Evolutionary conservation across 75 land plant genomes (phyloP).

Genomic region (Azolla pinnata): DNA sequence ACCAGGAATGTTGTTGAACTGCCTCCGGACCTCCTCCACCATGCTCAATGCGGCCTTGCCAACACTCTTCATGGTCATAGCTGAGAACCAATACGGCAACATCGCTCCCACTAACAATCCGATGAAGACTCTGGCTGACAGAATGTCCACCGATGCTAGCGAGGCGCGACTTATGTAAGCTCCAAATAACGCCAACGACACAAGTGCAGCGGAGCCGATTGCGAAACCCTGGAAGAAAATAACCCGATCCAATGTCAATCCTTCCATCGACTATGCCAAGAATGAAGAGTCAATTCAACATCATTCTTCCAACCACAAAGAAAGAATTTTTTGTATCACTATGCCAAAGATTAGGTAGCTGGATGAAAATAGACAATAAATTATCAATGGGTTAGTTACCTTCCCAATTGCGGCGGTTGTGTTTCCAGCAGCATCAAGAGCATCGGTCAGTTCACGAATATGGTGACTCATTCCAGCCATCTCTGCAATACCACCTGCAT

Average conservation of each 20-base stretch:
- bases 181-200: slow-evolving; percentile 62
- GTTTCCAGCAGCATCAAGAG: slow-evolving; percentile 26
- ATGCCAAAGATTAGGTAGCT: neutral
- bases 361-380: neutral
- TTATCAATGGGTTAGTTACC: neutral
- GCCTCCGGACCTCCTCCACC: slow-evolving; percentile 76
- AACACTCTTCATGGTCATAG: slow-evolving; percentile 73
- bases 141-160: slow-evolving; percentile 37
- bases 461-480: slow-evolving; percentile 29
- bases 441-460: slow-evolving; percentile 26
- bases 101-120: slow-evolving; percentile 58
- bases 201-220: slow-evolving; percentile 63
- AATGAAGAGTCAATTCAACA: too few relatives aligned
- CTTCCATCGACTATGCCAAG: too few relatives aligned
- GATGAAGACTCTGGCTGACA: slow-evolving; percentile 44
- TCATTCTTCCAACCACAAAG: too few relatives aligned
- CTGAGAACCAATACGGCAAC: slow-evolving; percentile 74
- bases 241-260: neutral
- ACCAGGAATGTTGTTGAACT: slow-evolving; percentile 57
- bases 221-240: slow-evolving; percentile 74
- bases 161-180: slow-evolving; percentile 69
- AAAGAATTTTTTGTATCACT: too few relatives aligned
- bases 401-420: slow-evolving; percentile 26
- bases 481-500: slow-evolving; percentile 90
- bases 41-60: slow-evolving; percentile 69